Evolutionary conservation across 495 filamentous ascomycete species (phyloP).

Genomic region (Podospora anserina): DNA sequence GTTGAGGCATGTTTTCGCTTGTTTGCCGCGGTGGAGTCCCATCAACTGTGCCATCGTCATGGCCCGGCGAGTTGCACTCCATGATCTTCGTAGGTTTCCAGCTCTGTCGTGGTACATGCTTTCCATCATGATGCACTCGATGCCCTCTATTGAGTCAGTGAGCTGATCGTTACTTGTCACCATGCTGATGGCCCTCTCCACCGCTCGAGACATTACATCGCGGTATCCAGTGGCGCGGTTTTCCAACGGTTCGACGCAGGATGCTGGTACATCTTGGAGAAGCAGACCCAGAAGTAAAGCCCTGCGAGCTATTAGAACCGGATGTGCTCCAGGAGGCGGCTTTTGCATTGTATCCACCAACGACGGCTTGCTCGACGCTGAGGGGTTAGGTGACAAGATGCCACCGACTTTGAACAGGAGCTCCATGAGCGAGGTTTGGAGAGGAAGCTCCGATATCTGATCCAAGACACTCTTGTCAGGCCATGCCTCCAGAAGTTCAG

Average conservation of each 20-base stretch:
- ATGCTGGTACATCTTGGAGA: conserved; percentile 35
- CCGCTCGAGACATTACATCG: conserved; percentile 36
- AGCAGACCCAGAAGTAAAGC: conserved; percentile 42
- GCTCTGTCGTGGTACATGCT: conserved; percentile 45
- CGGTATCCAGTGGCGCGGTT: conserved; percentile 19
- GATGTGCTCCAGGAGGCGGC: conserved; percentile 40
- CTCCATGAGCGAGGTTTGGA: background rate
- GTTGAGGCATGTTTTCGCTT: conserved; percentile 5
- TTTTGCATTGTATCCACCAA: conserved; percentile 28
- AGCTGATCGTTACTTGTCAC: conserved; percentile 52
- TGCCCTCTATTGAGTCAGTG: conserved; percentile 42
- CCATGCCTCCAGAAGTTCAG: background rate
- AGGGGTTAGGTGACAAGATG: background rate
- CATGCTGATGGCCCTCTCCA: conserved; percentile 37
- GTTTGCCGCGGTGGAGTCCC: conserved; percentile 37
- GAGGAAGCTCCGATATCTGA: background rate
- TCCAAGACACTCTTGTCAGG: background rate
- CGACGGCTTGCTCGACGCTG: background rate
- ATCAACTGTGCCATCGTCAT: conserved; percentile 46
- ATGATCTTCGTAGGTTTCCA: conserved; percentile 47
- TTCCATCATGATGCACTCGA: conserved; percentile 54
- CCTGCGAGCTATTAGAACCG: conserved; percentile 46
- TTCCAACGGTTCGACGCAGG: conserved; percentile 6
- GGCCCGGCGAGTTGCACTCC: conserved; percentile 44
- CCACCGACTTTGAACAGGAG: background rate